phyloP scores from a whole-genome alignment of 352 stramenopile genomes.

The Globisporangium irregulare region DNA sequence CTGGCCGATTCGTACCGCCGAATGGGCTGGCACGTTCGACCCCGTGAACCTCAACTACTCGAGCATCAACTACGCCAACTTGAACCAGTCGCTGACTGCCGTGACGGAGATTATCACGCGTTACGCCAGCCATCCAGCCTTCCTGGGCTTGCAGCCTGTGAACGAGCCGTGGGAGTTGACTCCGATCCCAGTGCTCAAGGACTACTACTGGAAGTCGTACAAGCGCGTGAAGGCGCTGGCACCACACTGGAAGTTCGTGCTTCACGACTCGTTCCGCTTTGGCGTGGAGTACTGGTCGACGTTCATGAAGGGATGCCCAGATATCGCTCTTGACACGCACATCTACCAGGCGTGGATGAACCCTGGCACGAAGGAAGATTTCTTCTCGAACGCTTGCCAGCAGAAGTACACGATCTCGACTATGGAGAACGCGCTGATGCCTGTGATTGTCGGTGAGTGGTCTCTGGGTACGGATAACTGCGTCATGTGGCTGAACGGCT shows the following conservation, averaged over 20 bases:
- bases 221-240: slow-evolving; percentile 90
- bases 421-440: slow-evolving; percentile 93
- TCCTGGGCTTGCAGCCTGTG: slow-evolving; percentile 92
- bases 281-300: slow-evolving; percentile 59
- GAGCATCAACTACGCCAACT: slow-evolving; percentile 90
- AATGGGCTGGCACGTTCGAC: slow-evolving; percentile 92
- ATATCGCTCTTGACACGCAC: slow-evolving; percentile 94
- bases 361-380: slow-evolving; percentile 65
- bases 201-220: slow-evolving; percentile 97
- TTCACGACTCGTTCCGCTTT: slow-evolving; percentile 96
- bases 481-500: slow-evolving; percentile 83
- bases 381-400: slow-evolving; percentile 89
- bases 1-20: slow-evolving; percentile 86
- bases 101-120: slow-evolving; percentile 88
- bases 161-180: slow-evolving; percentile 97
- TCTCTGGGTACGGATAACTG: slow-evolving; percentile 86
- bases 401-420: slow-evolving; percentile 84
- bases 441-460: slow-evolving; percentile 95
- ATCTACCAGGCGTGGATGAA: slow-evolving; percentile 93
- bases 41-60: slow-evolving; percentile 79
- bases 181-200: slow-evolving; percentile 89
- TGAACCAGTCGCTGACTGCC: slow-evolving; percentile 90
- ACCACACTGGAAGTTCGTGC: slow-evolving; percentile 94
- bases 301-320: slow-evolving; percentile 84
- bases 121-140: slow-evolving; percentile 85